Evolutionary conservation across 2,329 filamentous ascomycete species (phyloP), one percentile per base, ranked within the genome.

Genomic region (Hypoxylon sp.): DNA sequence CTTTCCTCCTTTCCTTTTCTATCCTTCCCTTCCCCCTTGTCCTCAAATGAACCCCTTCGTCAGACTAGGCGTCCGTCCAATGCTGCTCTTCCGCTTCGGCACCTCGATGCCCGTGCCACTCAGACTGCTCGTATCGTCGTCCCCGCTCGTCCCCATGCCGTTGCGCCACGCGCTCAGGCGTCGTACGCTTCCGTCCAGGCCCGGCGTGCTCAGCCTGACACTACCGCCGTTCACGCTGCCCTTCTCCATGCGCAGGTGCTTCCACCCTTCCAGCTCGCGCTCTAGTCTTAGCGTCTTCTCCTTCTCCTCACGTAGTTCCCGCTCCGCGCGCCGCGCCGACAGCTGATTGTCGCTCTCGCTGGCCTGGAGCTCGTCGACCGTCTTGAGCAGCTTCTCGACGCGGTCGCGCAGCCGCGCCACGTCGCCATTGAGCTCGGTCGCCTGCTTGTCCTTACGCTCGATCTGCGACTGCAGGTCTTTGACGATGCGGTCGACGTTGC

Each of bases 381-480:
- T 93, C 74, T 89, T 85, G 52, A 99, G 89, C 4, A 98, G 88
- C 75, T 93, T 93, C 68, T 95, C 92, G 65, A 93, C 87, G 82
- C 95, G 97, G 79, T 98, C 94, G 65, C 94, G 91, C 73, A 93
- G 89, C 68, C 94, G 91, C 69, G 84, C 83, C 59, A 97, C 86
- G 72, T 98, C 95, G 55, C 97, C 94, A 56, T 89, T 85, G 17
- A 97, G 84, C 74, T 95, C 90, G 4, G 83, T 75, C 72, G 94
- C 93, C 71, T 92, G 88, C 80, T 97, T 97, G 69, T 98, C 94
- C 71, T 93, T 92, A 71, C 95, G 92, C 49, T 97, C 93, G 69
- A 99, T 91, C 77, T 98, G 94, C 22, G 88, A 85, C 78, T 97
- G 92, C 22, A 98, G 86, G 77, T 98, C 95, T 78, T 95, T 95